These are phyloP conservation scores for Plectranthus barbatus DNA, from an alignment of 257 asterid genomes.

Conservation along the genomic window DNA sequence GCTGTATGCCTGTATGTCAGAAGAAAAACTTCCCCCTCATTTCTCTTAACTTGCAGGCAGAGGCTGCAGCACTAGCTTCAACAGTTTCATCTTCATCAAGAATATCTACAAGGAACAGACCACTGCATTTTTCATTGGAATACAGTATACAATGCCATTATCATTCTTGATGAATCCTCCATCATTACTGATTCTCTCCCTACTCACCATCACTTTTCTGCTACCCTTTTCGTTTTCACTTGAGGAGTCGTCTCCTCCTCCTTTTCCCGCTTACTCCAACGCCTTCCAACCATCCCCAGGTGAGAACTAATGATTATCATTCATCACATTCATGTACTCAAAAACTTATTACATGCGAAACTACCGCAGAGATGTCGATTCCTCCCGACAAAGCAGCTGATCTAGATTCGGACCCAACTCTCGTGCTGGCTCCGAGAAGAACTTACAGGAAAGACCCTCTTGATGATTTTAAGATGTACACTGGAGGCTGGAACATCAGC, in stretches of 20 bases:
- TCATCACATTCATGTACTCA: background rate
- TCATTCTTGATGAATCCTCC: background rate
- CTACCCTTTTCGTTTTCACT: slow-evolving; percentile 18
- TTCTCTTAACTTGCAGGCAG: background rate
- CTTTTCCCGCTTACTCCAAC: slow-evolving; percentile 1
- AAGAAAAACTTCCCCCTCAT: background rate
- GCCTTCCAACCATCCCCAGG: slow-evolving; percentile 28
- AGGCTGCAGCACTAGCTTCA: background rate
- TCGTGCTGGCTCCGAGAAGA: slow-evolving; percentile 68
- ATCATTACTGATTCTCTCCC: slow-evolving; percentile 12
- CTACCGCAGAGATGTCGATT: slow-evolving; percentile 18
- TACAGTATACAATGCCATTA: background rate
- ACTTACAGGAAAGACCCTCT: slow-evolving; percentile 76
- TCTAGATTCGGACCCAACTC: slow-evolving; percentile 13
- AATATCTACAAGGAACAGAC: too few relatives aligned
- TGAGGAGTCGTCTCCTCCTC: background rate
- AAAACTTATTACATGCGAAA: background rate
- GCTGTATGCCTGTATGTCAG: background rate
- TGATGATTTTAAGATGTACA: slow-evolving; percentile 41
- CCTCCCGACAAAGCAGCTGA: slow-evolving; percentile 24
- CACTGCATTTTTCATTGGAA: too few relatives aligned
- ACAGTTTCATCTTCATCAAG: background rate
- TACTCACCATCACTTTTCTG: slow-evolving; percentile 16
- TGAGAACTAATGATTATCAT: background rate
- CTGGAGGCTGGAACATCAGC: slow-evolving; percentile 80